These are phyloP conservation scores for Dryadomyces sulphureus DNA, from an alignment of 2,329 filamentous ascomycete species.

Conservation along the genomic window DNA sequence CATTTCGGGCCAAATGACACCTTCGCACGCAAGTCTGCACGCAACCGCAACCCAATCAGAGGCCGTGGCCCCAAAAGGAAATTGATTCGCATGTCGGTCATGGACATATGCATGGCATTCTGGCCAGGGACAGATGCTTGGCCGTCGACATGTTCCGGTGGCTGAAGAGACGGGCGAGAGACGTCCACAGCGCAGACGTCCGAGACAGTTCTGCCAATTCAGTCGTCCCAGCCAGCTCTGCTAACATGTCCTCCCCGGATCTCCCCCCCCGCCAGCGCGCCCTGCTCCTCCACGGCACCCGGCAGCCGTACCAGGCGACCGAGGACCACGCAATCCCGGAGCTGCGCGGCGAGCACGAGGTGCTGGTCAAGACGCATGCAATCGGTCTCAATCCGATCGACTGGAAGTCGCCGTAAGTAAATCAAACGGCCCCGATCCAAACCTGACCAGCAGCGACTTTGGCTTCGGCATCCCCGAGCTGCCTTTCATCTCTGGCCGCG, in stretches of 20 bases:
- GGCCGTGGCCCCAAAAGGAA: neutral
- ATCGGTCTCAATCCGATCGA: slow-evolving; percentile 67
- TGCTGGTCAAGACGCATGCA: slow-evolving; percentile 47
- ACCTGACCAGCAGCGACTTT: slow-evolving; percentile 42
- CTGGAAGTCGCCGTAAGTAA: slow-evolving; percentile 54
- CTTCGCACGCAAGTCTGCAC: slow-evolving; percentile 3
- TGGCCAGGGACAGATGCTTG: too few relatives aligned
- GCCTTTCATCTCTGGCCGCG: slow-evolving; percentile 55
- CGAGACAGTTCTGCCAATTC: too few relatives aligned
- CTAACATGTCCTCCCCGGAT: neutral
- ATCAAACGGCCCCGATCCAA: too few relatives aligned
- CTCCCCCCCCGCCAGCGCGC: slow-evolving; percentile 12
- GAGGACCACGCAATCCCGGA: slow-evolving; percentile 16
- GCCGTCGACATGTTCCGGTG: too few relatives aligned
- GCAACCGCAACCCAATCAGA: neutral
- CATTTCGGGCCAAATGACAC: slow-evolving; percentile 2
- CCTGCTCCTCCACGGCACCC: slow-evolving; percentile 16
- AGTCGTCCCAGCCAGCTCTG: neutral
- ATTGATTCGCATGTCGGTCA: too few relatives aligned
- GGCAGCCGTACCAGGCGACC: slow-evolving; percentile 16
- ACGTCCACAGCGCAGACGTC: too few relatives aligned
- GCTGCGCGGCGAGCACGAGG: slow-evolving; percentile 23
- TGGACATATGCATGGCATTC: too few relatives aligned
- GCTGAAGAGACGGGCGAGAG: too few relatives aligned
- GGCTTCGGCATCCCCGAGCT: slow-evolving; percentile 54